Evolutionary conservation across 148 eudicot species (phyloP).

Genomic region (Cornus florida): DNA sequence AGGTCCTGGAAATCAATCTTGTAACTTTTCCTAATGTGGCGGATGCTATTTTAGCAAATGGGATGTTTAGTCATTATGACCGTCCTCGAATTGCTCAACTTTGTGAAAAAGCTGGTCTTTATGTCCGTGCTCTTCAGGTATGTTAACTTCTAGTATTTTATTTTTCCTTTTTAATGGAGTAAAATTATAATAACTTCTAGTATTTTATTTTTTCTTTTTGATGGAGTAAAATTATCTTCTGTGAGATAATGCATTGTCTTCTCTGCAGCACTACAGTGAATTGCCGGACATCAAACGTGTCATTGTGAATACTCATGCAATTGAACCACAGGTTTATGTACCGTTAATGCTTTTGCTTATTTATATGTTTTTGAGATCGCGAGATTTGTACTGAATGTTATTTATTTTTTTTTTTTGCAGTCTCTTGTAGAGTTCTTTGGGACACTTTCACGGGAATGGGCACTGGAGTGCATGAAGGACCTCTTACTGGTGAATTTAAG

Average conservation of each 20-base stretch:
- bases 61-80: slow-evolving; percentile 92
- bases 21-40: slow-evolving; percentile 92
- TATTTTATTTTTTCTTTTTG: not conserved
- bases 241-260: not conserved
- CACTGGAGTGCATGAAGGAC: slow-evolving; percentile 97
- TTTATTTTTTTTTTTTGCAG: slow-evolving; percentile 26
- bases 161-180: not conserved
- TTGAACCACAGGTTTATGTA: slow-evolving; percentile 80
- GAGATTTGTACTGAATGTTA: slow-evolving; percentile 5
- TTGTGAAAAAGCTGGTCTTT: slow-evolving; percentile 85
- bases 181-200: not conserved
- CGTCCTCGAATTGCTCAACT: slow-evolving; percentile 87
- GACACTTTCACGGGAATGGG: slow-evolving; percentile 95
- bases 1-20: slow-evolving; percentile 83
- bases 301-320: slow-evolving; percentile 89
- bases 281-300: slow-evolving; percentile 86
- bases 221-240: not conserved
- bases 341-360: not conserved
- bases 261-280: slow-evolving; percentile 74
- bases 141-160: not conserved
- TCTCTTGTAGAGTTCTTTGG: slow-evolving; percentile 98
- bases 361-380: not conserved
- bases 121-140: slow-evolving; percentile 82
- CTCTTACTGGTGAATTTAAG: slow-evolving; percentile 85
- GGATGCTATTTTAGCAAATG: slow-evolving; percentile 86